Evolutionary conservation across 257 asterid genomes (phyloP).

Genomic region (Gardenia jasminoides): DNA sequence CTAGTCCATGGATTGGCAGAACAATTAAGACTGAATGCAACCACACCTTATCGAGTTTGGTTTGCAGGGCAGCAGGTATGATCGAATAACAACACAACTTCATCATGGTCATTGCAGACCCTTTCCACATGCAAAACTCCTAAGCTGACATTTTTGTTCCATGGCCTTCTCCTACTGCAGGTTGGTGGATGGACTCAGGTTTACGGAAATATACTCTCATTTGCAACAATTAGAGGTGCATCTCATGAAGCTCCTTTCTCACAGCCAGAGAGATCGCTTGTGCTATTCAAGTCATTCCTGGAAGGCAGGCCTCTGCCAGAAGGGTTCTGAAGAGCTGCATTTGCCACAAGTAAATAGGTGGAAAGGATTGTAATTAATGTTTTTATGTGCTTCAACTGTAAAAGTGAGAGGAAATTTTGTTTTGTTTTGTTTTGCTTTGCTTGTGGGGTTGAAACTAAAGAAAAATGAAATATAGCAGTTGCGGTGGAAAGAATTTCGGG

Average conservation of each 20-base stretch:
- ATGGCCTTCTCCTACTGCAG: conserved; percentile 20
- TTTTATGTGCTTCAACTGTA: not conserved
- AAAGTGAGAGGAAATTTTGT: not conserved
- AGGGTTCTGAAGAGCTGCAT: conserved; percentile 23
- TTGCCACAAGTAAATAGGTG: not conserved
- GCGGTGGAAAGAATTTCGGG: not conserved
- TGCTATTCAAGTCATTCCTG: conserved; percentile 62
- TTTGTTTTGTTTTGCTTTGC: not conserved
- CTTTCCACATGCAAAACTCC: too few relatives aligned
- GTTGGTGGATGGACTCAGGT: conserved; percentile 81
- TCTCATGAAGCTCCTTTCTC: conserved; percentile 81
- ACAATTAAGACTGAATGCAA: conserved; percentile 44
- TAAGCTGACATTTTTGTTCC: not conserved
- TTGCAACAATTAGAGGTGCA: conserved; percentile 77
- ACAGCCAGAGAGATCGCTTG: conserved; percentile 68
- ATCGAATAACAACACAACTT: not conserved
- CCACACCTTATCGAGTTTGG: conserved; percentile 63
- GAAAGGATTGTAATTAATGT: conserved; percentile 14
- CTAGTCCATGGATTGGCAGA: conserved; percentile 48
- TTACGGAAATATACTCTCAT: conserved; percentile 56
- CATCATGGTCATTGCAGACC: not conserved
- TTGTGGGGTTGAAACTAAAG: not conserved
- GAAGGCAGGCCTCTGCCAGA: conserved; percentile 56
- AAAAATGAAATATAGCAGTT: not conserved
- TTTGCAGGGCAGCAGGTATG: conserved; percentile 63